Evolutionary conservation across 2,329 filamentous ascomycete genomes (phyloP).

Genomic region (Calonectria hawksworthii): DNA sequence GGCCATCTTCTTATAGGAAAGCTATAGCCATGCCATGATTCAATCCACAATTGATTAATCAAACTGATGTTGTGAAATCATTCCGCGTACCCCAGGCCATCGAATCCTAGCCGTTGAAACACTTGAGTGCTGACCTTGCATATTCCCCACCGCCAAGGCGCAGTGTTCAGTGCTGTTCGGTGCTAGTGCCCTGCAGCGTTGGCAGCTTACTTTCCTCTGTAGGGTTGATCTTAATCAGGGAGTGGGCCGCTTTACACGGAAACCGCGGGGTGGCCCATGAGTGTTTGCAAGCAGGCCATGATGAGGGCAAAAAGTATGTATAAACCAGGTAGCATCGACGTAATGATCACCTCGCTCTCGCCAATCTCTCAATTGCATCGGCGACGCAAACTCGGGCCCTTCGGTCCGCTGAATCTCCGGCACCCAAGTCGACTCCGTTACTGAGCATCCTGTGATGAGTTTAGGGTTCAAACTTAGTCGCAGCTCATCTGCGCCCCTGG

Average conservation of each 20-base stretch:
- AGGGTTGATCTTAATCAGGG: neutral
- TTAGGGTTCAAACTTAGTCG: slow-evolving; percentile 3
- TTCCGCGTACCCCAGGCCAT: neutral
- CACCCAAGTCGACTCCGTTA: neutral
- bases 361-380: neutral
- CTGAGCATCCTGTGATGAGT: neutral
- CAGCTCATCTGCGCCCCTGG: slow-evolving; percentile 8
- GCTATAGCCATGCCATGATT: neutral
- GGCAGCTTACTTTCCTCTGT: neutral
- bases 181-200: neutral
- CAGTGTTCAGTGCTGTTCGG: neutral
- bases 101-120: neutral
- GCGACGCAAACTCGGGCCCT: neutral
- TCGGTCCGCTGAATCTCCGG: neutral
- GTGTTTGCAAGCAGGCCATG: neutral
- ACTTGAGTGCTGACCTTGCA: slow-evolving; percentile 5
- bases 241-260: neutral
- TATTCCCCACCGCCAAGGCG: slow-evolving; percentile 6
- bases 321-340: neutral
- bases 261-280: neutral
- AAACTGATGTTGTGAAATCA: neutral
- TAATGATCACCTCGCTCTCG: neutral
- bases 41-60: neutral
- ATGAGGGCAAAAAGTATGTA: neutral
- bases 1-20: slow-evolving; percentile 4